Evolutionary conservation across 2,329 filamentous ascomycete species (phyloP).

Genomic region (Ophiognomonia clavigignenti-juglandacearum): DNA sequence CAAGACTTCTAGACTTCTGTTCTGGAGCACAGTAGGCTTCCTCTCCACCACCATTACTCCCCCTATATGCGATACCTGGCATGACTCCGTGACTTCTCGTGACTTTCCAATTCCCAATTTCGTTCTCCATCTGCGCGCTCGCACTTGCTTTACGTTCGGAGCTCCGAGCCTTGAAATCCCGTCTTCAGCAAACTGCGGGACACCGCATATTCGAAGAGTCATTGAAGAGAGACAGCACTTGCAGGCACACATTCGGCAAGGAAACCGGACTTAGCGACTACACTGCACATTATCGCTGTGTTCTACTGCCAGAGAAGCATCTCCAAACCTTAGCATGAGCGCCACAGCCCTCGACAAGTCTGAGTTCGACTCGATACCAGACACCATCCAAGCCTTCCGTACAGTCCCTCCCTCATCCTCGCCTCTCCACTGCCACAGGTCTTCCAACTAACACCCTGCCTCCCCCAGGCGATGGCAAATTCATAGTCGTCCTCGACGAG

Average conservation of each 20-base stretch:
- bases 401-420: conserved; percentile 26
- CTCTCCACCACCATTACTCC: no score
- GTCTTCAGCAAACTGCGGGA: not conserved
- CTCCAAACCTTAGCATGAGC: conserved; percentile 37
- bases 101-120: no score
- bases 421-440: conserved; percentile 5
- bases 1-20: not conserved
- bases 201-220: not conserved
- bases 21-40: not conserved
- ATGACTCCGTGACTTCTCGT: no score
- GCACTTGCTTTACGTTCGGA: no score
- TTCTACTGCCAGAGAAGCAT: not conserved
- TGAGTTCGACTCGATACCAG: conserved; percentile 61
- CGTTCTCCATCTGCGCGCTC: no score
- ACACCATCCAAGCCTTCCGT: conserved; percentile 62
- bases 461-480: conserved; percentile 69
- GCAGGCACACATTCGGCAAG: no score
- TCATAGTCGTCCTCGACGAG: conserved; percentile 93
- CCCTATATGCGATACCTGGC: no score
- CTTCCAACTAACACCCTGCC: conserved; percentile 1
- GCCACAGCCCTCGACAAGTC: conserved; percentile 43
- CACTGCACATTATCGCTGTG: not conserved
- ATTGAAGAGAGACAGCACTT: not conserved
- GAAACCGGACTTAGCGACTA: not conserved
- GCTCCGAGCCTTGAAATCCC: no score